These are phyloP conservation scores for Puccinia brachypodii DNA, from an alignment of 1,284 basidiomycete genomes.

Conservation along the genomic window DNA sequence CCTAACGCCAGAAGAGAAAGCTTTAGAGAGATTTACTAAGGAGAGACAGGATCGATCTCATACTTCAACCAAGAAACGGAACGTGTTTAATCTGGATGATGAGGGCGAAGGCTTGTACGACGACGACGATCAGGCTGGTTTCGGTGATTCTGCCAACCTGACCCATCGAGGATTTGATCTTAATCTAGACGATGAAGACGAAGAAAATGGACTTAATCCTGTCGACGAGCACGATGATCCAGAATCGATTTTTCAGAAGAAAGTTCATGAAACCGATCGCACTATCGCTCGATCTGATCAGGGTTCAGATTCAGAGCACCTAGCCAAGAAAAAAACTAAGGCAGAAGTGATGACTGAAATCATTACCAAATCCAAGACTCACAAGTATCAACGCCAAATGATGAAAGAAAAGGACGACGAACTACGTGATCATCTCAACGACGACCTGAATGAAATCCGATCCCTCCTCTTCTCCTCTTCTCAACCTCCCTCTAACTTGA, in stretches of 20 bases:
- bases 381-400: conserved; percentile 86
- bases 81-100: conserved; percentile 79
- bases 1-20: conserved; percentile 90
- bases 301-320: conserved; percentile 53
- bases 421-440: conserved; percentile 82
- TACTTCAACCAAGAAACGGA: conserved; percentile 72
- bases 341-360: conserved; percentile 98
- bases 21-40: conserved; percentile 92
- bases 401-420: conserved; percentile 83
- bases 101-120: conserved; percentile 73
- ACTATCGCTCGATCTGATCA: conserved; percentile 59
- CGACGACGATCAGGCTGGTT: conserved; percentile 51
- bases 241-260: conserved; percentile 49
- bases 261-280: conserved; percentile 22
- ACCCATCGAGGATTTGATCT: conserved; percentile 59
- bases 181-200: conserved; percentile 57
- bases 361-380: conserved; percentile 92
- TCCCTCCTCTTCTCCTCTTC: conserved; percentile 62
- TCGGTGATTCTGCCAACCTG: conserved; percentile 39
- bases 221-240: conserved; percentile 50
- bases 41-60: conserved; percentile 69
- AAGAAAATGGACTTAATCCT: conserved; percentile 49
- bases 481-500: conserved; percentile 55
- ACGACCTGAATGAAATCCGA: conserved; percentile 79
- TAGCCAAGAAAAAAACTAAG: conserved; percentile 78